Percentiles rank a stretch among this genome's conserved stretches.
Conservation (phyloP, 1,284 basidiomycete species). For the Anthracocystis panici-leucophaei region DNA sequence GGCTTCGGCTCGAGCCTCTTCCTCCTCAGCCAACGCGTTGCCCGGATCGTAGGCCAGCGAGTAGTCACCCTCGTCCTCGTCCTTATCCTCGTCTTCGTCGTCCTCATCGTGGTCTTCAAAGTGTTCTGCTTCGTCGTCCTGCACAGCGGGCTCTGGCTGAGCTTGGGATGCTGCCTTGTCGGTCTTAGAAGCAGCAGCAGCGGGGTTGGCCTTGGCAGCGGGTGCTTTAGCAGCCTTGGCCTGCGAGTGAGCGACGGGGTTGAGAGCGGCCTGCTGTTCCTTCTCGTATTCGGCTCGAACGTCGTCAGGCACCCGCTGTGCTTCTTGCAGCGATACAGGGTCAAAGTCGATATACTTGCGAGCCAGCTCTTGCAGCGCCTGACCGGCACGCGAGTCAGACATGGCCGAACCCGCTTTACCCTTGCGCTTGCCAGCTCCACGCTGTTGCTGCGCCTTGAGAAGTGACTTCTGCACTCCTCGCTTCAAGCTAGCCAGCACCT, state of each 20-base stretch:
- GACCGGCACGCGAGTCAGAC: constrained; percentile 56
- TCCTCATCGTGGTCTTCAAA: constrained; percentile 33
- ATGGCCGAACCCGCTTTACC: constrained; percentile 25
- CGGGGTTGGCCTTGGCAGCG: constrained; percentile 14
- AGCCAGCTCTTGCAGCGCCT: constrained; percentile 59
- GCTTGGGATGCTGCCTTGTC: constrained; percentile 13
- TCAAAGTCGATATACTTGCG: constrained; percentile 66
- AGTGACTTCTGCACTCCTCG: constrained; percentile 43
- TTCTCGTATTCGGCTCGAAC: constrained; percentile 45
- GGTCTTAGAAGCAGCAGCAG: constrained; percentile 13
- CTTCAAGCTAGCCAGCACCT: constrained; percentile 39
- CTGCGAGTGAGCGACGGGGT: constrained; percentile 11
- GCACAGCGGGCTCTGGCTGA: constrained; percentile 4
- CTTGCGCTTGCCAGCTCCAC: constrained; percentile 9
- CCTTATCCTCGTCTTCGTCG: constrained; percentile 26
- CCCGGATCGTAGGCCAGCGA: constrained; percentile 56
- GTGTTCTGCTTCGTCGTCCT: constrained; percentile 33
- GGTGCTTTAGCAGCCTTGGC: constrained; percentile 15
- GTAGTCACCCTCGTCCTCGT: constrained; percentile 28
- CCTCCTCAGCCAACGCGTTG: constrained; percentile 59
- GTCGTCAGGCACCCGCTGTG: constrained; percentile 33
- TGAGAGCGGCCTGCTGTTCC: constrained; percentile 24
- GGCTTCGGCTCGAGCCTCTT: constrained; percentile 47
- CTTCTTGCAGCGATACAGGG: constrained; percentile 51
- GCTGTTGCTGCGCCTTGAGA: constrained; percentile 24